Evolutionary conservation across 2,329 filamentous ascomycete species (phyloP).

Genomic region (Biscogniauxia mediterranea): DNA sequence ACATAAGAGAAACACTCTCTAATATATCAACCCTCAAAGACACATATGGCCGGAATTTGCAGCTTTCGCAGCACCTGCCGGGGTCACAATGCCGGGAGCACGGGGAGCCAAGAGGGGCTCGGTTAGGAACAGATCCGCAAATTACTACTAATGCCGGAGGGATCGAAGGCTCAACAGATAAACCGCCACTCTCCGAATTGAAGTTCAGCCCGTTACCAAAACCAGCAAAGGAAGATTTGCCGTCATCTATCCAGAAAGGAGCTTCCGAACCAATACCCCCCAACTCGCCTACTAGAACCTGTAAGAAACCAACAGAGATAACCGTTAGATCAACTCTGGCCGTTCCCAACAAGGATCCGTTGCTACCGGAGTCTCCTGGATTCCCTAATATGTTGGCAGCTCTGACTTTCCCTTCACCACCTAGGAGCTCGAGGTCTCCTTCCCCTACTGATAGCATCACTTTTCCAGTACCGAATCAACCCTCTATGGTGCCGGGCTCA

Average conservation of each 20-base stretch:
- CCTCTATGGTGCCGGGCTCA: not conserved
- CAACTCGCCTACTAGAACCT: not conserved
- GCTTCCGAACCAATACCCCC: not conserved
- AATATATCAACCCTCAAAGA: not conserved
- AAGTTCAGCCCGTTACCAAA: not conserved
- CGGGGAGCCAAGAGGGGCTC: not conserved
- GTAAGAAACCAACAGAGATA: constrained; percentile 10
- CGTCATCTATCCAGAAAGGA: not conserved
- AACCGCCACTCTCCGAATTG: not conserved
- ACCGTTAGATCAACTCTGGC: constrained; percentile 13
- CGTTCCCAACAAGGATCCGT: constrained; percentile 16
- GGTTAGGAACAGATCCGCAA: not conserved
- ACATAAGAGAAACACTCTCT: not conserved
- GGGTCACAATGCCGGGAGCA: not conserved
- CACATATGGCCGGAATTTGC: not conserved
- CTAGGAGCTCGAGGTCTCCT: constrained; percentile 21
- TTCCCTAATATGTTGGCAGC: constrained; percentile 31
- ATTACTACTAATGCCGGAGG: not conserved
- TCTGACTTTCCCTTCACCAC: constrained; percentile 29
- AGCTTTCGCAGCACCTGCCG: not conserved
- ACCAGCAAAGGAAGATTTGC: not conserved
- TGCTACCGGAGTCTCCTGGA: constrained; percentile 29
- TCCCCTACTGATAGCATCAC: constrained; percentile 18
- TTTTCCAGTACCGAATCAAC: constrained; percentile 7
- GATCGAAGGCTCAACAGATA: not conserved